These are phyloP conservation scores for Dipsacomyces acuminosporus DNA, from an alignment of 371 early-diverging fungal genomes.

Conservation along the genomic window DNA sequence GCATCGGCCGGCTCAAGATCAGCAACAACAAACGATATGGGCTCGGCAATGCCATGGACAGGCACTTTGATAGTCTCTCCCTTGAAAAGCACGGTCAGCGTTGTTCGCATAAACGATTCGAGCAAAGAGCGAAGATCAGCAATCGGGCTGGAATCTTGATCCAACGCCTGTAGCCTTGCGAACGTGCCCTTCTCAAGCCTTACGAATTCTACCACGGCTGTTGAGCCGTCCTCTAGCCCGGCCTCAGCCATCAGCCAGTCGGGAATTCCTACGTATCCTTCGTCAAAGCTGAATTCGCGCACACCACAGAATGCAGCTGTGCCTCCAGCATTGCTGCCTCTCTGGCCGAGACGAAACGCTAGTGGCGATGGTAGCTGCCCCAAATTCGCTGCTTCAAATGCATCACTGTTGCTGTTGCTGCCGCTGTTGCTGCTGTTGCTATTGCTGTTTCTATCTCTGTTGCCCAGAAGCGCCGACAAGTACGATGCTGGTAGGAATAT, in stretches of 20 bases:
- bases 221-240: conserved; percentile 45
- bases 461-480: neutral
- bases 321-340: conserved; percentile 20
- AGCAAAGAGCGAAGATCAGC: conserved; percentile 58
- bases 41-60: conserved; percentile 52
- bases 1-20: conserved; percentile 64
- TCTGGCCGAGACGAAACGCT: conserved; percentile 61
- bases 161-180: conserved; percentile 63
- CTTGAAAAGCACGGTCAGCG: conserved; percentile 67
- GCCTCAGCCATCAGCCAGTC: conserved; percentile 54
- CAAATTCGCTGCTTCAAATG: no score
- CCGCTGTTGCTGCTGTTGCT: no score
- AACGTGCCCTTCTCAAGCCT: conserved; percentile 65
- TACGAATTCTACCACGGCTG: conserved; percentile 51
- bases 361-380: conserved; percentile 59
- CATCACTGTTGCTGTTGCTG: no score
- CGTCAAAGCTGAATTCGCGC: conserved; percentile 66
- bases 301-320: conserved; percentile 58
- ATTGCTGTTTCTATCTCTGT: neutral
- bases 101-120: conserved; percentile 67
- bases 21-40: conserved; percentile 56
- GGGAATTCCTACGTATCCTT: conserved; percentile 55
- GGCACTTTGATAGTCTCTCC: conserved; percentile 62
- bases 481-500: neutral
- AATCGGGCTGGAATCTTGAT: conserved; percentile 57